A percentile compares a stretch with the other conserved stretches of the same genome.
These are phyloP conservation scores for Chrysanthemum lavandulifolium DNA, from an alignment of 129 eudicot genomes.

Conservation along the genomic window DNA sequence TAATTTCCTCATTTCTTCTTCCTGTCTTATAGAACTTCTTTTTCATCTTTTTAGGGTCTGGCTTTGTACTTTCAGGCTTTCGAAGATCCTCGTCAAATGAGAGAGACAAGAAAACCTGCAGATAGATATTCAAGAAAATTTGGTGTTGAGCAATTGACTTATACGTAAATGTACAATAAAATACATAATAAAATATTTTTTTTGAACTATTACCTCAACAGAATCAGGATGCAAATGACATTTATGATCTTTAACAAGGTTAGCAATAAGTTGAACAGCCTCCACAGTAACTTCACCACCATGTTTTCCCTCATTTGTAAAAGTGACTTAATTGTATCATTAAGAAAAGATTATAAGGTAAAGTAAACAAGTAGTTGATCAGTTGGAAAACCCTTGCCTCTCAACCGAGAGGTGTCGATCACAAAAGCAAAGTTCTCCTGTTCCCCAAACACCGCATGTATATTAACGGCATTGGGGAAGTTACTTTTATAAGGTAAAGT, in stretches of 20 bases:
- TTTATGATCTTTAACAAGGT: conserved; percentile 64
- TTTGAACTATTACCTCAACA: conserved; percentile 48
- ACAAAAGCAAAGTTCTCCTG: no score
- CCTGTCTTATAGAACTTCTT: conserved; percentile 49
- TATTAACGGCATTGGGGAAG: no score
- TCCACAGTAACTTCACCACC: conserved; percentile 93
- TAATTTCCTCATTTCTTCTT: conserved; percentile 53
- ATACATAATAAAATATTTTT: not conserved
- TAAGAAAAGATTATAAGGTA: not conserved
- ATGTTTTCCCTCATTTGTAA: conserved; percentile 82
- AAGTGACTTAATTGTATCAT: conserved; percentile 64
- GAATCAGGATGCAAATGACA: conserved; percentile 94
- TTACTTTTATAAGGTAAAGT: not conserved
- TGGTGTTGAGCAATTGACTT: no score
- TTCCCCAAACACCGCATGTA: no score
- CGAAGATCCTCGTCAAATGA: conserved; percentile 90
- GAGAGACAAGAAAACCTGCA: conserved; percentile 68
- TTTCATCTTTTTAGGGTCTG: conserved; percentile 42
- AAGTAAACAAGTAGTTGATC: not conserved
- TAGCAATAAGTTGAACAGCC: conserved; percentile 74
- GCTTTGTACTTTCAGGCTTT: conserved; percentile 43
- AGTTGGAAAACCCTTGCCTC: no score
- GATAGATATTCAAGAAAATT: not conserved
- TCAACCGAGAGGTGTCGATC: no score
- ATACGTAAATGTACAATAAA: no score